Evolutionary conservation across 2,329 filamentous ascomycete species (phyloP), one percentile per base, ranked within the genome.

Genomic region (Nemania diffusa): DNA sequence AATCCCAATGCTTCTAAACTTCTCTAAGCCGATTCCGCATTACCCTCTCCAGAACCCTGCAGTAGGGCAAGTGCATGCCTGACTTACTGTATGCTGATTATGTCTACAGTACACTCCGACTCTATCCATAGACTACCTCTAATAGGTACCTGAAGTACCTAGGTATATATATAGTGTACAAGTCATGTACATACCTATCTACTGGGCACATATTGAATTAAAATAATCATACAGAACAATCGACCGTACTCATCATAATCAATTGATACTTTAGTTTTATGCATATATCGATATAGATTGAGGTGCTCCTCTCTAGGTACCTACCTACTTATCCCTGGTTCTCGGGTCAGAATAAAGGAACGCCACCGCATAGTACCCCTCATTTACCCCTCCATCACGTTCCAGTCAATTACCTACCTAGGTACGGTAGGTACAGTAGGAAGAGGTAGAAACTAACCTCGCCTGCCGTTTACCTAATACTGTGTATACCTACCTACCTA

Each of bases 71-170:
- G 34, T 52, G 17, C 50, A 40, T 34, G 46, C 46, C 53, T 11
- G 59, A 66, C 67, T 66, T 69, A 66, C 67, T 66, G 67, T 69
- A 69, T 52, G 34, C 5, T 51, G 17, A 11, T 29, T 50, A 51
- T 27, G 15, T 29, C 2, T 46, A 22, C 20, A 24, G 44, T 24
- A 24, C 20, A 27, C 7, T 24, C 7, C 3, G 29, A 32, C 29
- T 32, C 5, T 32, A 32, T 5, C 5, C 5, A 5, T 9, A 32
- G 9, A 32, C 29, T 32, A 32, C 29, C 29, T 32, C n/a, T n/a
- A n/a, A n/a, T n/a, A n/a, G n/a, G n/a, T n/a, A n/a, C n/a, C n/a
- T n/a, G n/a, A n/a, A 5, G 42, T 46, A 3, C n/a, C 17, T 27
- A 51, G 42, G 42, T 20, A 24, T 20, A 11, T 46, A 46, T n/a